Evolutionary conservation across 2,329 filamentous ascomycete genomes (phyloP).

Genomic region (Apiospora koreana): DNA sequence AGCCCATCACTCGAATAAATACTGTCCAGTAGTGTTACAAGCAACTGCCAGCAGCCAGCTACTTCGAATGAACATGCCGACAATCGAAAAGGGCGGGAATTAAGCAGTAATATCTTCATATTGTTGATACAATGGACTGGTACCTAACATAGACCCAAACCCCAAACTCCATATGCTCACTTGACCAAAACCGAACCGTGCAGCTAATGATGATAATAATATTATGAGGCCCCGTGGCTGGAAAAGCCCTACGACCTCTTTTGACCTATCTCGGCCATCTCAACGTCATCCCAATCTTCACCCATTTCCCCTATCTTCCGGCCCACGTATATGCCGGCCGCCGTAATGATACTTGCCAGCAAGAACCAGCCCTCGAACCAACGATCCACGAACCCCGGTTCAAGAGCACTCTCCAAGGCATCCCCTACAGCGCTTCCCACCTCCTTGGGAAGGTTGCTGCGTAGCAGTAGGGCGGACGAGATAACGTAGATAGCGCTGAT

Average conservation of each 20-base stretch:
- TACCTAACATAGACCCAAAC: not conserved
- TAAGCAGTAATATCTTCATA: not conserved
- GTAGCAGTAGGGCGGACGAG: slow-evolving; percentile 72
- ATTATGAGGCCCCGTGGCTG: not conserved
- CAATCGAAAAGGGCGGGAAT: not conserved
- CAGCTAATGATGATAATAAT: not conserved
- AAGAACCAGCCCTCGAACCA: slow-evolving; percentile 93
- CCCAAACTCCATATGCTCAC: slow-evolving; percentile 3
- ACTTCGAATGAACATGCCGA: too few relatives aligned
- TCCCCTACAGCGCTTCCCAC: slow-evolving; percentile 77
- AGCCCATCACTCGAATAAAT: too few relatives aligned
- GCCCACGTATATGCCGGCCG: slow-evolving; percentile 72
- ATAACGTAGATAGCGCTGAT: slow-evolving; percentile 86
- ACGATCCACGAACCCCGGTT: slow-evolving; percentile 70
- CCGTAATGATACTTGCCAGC: slow-evolving; percentile 65
- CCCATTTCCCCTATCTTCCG: slow-evolving; percentile 55
- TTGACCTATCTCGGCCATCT: slow-evolving; percentile 69
- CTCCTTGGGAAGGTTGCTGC: slow-evolving; percentile 76
- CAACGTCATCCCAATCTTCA: slow-evolving; percentile 63
- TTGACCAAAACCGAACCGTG: not conserved
- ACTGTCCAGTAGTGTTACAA: too few relatives aligned
- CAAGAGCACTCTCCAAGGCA: slow-evolving; percentile 74
- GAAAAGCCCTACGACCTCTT: slow-evolving; percentile 57
- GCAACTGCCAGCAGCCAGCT: too few relatives aligned
- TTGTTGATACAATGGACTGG: slow-evolving; percentile 2